Evolutionary conservation across 2,329 filamentous ascomycete genomes (phyloP).

Genomic region (Fusarium floridanum): DNA sequence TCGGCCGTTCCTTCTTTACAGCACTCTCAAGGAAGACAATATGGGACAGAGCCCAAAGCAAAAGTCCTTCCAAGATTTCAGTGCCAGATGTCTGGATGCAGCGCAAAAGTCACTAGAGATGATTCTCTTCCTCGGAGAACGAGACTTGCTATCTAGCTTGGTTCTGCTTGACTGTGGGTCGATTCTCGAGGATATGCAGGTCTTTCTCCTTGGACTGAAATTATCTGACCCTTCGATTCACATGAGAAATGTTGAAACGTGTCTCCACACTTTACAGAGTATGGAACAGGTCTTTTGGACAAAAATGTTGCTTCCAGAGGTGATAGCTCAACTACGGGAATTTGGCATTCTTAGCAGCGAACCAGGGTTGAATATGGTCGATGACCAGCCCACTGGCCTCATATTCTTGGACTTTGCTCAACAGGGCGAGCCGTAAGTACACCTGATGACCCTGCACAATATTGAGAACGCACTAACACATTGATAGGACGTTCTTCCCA

Average conservation of each 20-base stretch:
- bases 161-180: conserved; percentile 17
- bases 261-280: conserved; percentile 11
- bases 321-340: conserved; percentile 18
- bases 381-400: neutral
- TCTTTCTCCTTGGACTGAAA: conserved; percentile 12
- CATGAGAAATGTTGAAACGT: conserved; percentile 2
- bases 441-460: too few species aligned
- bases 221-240: neutral
- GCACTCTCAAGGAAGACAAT: neutral
- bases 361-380: neutral
- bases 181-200: conserved; percentile 20
- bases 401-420: conserved; percentile 16
- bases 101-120: conserved; percentile 16
- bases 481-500: neutral
- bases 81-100: conserved; percentile 5
- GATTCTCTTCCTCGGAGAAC: conserved; percentile 4
- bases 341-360: conserved; percentile 11
- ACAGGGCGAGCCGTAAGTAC: conserved; percentile 14
- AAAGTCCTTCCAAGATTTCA: conserved; percentile 11
- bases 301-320: conserved; percentile 14
- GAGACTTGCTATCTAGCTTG: neutral
- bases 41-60: conserved; percentile 1
- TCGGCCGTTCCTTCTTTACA: conserved; percentile 10
- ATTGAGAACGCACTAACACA: too few species aligned
- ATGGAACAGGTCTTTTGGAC: conserved; percentile 28